phyloP scores from a whole-genome alignment of 257 asterid genomes.

The Solanum chiquidenum region DNA sequence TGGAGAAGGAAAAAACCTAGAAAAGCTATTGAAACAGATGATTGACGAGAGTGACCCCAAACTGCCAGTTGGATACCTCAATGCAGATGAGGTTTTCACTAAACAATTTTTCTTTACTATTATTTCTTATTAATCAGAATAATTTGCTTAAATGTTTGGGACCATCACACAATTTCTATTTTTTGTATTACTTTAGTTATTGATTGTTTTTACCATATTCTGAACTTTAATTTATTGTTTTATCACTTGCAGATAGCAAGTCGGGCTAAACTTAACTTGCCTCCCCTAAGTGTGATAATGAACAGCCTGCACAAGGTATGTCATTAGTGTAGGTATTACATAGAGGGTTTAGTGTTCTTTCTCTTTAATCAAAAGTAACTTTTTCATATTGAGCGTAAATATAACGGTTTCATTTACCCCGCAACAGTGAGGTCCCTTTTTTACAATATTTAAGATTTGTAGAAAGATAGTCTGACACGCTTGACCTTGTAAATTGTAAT shows the following conservation, averaged over 20 bases:
- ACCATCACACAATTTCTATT: background rate
- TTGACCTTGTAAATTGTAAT: background rate
- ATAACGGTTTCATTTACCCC: background rate
- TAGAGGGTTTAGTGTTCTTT: background rate
- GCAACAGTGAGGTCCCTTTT: background rate
- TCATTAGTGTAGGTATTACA: background rate
- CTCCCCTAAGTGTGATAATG: constrained; percentile 39
- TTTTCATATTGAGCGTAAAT: background rate
- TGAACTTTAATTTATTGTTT: background rate
- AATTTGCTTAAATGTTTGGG: background rate
- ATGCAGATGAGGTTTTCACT: constrained; percentile 60
- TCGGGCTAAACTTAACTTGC: constrained; percentile 72
- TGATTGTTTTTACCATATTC: background rate
- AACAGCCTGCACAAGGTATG: constrained; percentile 48
- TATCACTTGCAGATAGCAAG: constrained; percentile 52
- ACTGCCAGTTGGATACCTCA: constrained; percentile 76
- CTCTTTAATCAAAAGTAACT: background rate
- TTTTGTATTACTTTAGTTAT: background rate
- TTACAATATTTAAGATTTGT: background rate
- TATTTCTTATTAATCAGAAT: background rate
- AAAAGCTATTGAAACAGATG: constrained; percentile 52
- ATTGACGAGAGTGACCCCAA: constrained; percentile 73
- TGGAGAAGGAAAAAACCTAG: constrained; percentile 51
- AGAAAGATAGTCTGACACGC: background rate
- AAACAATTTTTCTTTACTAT: background rate